Evolutionary conservation across 1,284 basidiomycete species (phyloP).

Genomic region (Cutaneotrichosporon spelunceum): DNA sequence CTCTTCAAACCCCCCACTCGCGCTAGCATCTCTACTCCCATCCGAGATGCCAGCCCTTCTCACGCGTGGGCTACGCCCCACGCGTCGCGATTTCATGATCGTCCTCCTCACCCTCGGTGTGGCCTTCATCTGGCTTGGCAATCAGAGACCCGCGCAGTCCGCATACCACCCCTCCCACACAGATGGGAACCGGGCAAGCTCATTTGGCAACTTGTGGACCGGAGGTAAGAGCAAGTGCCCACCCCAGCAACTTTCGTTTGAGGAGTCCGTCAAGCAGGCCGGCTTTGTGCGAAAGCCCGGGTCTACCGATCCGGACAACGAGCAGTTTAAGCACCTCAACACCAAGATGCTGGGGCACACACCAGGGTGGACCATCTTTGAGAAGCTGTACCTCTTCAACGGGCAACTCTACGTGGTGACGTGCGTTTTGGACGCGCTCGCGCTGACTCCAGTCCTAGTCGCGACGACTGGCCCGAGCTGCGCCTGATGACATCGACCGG

Average conservation of each 20-base stretch:
- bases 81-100: conserved; percentile 45
- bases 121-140: conserved; percentile 37
- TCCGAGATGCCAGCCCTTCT: background rate
- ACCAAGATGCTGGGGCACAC: conserved; percentile 41
- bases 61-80: conserved; percentile 30
- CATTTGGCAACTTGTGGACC: background rate
- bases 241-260: conserved; percentile 2
- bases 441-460: conserved; percentile 27
- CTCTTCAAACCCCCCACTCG: background rate
- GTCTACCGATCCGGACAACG: conserved; percentile 19
- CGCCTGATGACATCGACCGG: conserved; percentile 68
- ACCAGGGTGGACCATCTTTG: conserved; percentile 50
- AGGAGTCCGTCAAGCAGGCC: conserved; percentile 17
- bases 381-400: conserved; percentile 64
- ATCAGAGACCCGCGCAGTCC: background rate
- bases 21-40: background rate
- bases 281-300: conserved; percentile 26
- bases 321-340: conserved; percentile 28
- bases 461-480: conserved; percentile 59
- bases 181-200: background rate
- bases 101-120: conserved; percentile 43
- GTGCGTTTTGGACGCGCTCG: conserved; percentile 47
- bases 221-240: conserved; percentile 4
- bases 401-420: conserved; percentile 67
- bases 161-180: background rate